Base-by-base conservation (phyloP, 2,329 filamentous ascomycete genomes). In the Chrysosporium keratinophilum region DNA sequence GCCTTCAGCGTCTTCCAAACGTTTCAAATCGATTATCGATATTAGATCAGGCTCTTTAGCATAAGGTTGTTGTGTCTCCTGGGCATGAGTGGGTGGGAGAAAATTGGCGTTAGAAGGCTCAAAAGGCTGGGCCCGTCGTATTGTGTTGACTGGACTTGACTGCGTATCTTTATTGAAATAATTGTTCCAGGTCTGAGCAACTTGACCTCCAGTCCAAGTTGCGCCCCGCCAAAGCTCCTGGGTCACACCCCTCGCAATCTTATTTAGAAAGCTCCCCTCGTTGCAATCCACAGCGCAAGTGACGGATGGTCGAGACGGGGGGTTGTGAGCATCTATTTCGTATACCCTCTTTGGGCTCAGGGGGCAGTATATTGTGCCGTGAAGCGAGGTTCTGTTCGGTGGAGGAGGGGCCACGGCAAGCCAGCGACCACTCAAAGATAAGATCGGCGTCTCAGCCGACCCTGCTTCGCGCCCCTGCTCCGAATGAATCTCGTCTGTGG, bases 201-300 rank as follows among this genome's bases (percentile, higher is more conserved):
- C 73, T 59, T 76, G 74, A 50, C 74, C 73, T 43, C 73, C 72
- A 62, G 76, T 71, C 72, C 73, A 76, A 57, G 70, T 70, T 35
- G 73, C 74, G 23, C 73, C 72, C 60, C 69, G 71, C 33, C 76
- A 67, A 23, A 76, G 62, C 59, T 76, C 74, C 58, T 76, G 74
- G 5, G 74, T 70, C n/a, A 76, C 71, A 35, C 74, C 74, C 58
- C 73, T 64, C 28, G 74, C 72, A 15, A 76, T 66, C 56, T 73
- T 74, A 56, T 74, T 71, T 5, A 76, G 63, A 31, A 76, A 63
- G 43, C 73, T 74, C 1, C 69, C 71, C 40, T 75, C 72, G 20
- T 73, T 73, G 1, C 69, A 69, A 50, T 76, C 74, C 7, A 72
- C 71, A 1, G 66, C 67, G 59, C 72, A 76, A 6, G 66, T 74